Percentiles rank a stretch among this genome's conserved stretches.
Conservation (phyloP, 2,329 filamentous ascomycete genomes). For the Ambrosiella xylebori region DNA sequence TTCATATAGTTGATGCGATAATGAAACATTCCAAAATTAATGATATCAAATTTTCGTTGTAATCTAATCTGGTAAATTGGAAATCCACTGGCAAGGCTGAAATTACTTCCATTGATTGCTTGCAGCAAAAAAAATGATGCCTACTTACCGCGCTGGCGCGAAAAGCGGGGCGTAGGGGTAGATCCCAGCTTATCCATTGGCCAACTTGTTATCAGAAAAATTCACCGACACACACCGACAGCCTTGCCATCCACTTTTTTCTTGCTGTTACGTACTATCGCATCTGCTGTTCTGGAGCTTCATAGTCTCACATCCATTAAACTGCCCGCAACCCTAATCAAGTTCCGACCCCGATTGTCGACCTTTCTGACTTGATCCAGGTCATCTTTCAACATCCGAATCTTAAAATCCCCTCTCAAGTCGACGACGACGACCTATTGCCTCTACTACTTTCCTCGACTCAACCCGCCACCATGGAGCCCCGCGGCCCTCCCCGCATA, state of each 20-base stretch:
- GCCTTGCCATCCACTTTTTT: conserved; percentile 11
- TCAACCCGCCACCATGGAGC: conserved; percentile 52
- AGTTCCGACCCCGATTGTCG: no score
- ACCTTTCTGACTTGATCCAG: no score
- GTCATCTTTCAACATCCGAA: no score
- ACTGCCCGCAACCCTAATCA: not conserved
- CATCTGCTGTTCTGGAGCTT: not conserved
- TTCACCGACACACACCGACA: not conserved
- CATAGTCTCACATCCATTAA: not conserved
- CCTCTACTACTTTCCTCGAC: not conserved
- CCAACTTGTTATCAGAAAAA: not conserved
- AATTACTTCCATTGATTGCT: conserved; percentile 4
- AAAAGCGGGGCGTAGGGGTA: not conserved
- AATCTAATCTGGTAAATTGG: not conserved
- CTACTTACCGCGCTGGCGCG: not conserved
- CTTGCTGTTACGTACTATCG: not conserved
- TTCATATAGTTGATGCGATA: not conserved
- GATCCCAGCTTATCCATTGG: conserved; percentile 10
- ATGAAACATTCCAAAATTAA: not conserved
- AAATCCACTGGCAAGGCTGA: conserved; percentile 3
- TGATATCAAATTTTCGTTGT: not conserved
- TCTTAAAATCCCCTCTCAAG: no score
- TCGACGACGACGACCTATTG: not conserved
- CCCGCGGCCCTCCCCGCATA: conserved; percentile 81
- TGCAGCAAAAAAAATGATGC: conserved; percentile 7